Evolutionary conservation across 2,329 filamentous ascomycete genomes (phyloP).

Genomic region (Teratosphaeria pseudoeucalypti): DNA sequence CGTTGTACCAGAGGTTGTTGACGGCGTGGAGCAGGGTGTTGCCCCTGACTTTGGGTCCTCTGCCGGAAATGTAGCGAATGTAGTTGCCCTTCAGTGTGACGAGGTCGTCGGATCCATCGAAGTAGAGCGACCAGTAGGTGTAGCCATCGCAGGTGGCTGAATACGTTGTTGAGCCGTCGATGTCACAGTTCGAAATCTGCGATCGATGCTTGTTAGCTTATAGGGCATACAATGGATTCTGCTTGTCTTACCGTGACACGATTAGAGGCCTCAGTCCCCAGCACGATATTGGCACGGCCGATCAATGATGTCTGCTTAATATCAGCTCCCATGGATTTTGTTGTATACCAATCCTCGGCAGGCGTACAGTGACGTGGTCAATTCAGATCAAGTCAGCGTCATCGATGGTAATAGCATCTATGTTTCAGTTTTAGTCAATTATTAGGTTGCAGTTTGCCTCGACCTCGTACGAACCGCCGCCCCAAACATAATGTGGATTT

Average conservation of each 20-base stretch:
- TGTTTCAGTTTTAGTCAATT: neutral
- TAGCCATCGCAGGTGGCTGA: conserved; percentile 49
- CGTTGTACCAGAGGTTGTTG: conserved; percentile 52
- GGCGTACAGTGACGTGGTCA: conserved; percentile 29
- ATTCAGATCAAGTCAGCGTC: conserved; percentile 29
- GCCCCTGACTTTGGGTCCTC: conserved; percentile 45
- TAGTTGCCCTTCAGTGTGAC: conserved; percentile 53
- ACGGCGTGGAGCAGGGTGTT: conserved; percentile 50
- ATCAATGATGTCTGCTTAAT: conserved; percentile 42
- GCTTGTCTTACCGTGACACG: conserved; percentile 40
- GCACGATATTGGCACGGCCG: conserved; percentile 51
- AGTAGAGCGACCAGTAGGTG: conserved; percentile 48
- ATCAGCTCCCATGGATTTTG: conserved; percentile 24
- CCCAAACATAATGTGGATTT: conserved; percentile 31
- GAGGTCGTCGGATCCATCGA: conserved; percentile 46
- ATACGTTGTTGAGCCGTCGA: conserved; percentile 45
- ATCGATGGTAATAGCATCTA: conserved; percentile 21
- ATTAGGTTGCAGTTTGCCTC: neutral
- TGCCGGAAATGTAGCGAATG: conserved; percentile 48
- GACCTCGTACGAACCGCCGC: conserved; percentile 11
- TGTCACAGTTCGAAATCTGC: conserved; percentile 43
- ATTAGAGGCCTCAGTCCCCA: conserved; percentile 43
- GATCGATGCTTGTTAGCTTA: too few relatives aligned
- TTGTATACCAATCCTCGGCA: conserved; percentile 27
- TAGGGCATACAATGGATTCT: too few relatives aligned